Evolutionary conservation across 495 filamentous ascomycete species (phyloP), one percentile per base, ranked within the genome.

Genomic region (Cercophora samala): DNA sequence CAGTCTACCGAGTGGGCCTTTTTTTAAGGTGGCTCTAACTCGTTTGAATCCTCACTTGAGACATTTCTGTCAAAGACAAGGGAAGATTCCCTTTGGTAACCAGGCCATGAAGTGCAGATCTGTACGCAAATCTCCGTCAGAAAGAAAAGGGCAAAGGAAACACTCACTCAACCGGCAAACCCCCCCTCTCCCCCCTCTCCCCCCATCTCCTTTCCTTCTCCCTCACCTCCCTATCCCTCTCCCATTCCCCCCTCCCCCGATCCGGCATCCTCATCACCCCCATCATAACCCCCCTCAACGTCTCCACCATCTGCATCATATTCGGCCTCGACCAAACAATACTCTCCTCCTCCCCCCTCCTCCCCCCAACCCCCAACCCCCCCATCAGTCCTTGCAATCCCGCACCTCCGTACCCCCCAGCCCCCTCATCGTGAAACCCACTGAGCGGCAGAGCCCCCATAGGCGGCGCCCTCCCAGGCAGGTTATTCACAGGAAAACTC

Each of bases 301-400:
- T 64, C 72, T 82, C 80, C 18, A 76, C 78, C 78, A 82, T 79
- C 74, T 79, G 77, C 53, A 78, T 69, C 21, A 81, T 56, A 6
- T 69, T 79, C 17, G 78, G 79, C 13, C 78, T 79, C 24, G 80
- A 72, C 78, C 80, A 81, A n/a, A 73, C 65, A 4, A n/a, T 21
- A 19, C 22, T 56, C n/a, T 23, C 53, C 53, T 56, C 53, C 5
- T 56, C 22, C n/a, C 53, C 22, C n/a, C 53, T 56, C n/a, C 22
- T 56, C n/a, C 53, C 53, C 2, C 8, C 53, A 0, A 21, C 22
- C 6, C 53, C 22, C 37, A 46, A 13, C 37, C 37, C 37, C 37
- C 37, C 37, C 37, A 46, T 46, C 37, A 46, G 26, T 1, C 26
- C 26, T 29, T 29, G 26, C 26, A 29, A 29, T 29, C 26, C 26